Evolutionary conservation across 345 rosid species (phyloP), one percentile per base, ranked within the genome.

Genomic region (Gossypium mustelinum): DNA sequence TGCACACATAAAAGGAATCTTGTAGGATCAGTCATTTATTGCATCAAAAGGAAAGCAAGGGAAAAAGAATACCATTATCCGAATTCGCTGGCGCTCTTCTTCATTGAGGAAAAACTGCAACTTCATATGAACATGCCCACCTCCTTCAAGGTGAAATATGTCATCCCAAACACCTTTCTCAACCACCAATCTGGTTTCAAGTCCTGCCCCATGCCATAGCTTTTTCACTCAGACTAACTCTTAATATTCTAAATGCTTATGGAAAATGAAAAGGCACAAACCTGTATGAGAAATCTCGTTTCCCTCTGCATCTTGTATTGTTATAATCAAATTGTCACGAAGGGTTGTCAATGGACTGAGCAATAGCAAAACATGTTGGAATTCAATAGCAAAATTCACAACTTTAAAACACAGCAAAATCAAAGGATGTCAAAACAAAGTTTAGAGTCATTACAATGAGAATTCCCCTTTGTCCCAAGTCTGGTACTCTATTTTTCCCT

Each of bases 101-200:
- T 94, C 97, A 16, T 82, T 92, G 66, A 92, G 95, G 78, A 88
- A 64, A 82, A 94, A 92, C 80, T 81, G 93, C 88, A 94, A 69
- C 84, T 86, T 91, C 93, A 94, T 66, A 34, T 85, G 92, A 73
- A 91, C 86, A 62, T 82, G 79, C 64, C 98, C 92, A 29, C 92
- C 89, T 75, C 91, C 97, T 81, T 91, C 87, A 41, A 91, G 81
- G 50, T 74, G 81, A 86, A 94, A 80, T 9, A 75, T 74, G 64
- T 89, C 65, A 61, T 59, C 63, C 63, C 63, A 59, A 59, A 59
- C 63, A 59, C 63, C 63, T 59, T 59, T 59, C 63, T 59, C 63
- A 59, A 94, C 86, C 20, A 94, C 87, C 81, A 87, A 75, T 81
- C 84, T 92, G 39, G 91, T 89, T 11, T 59, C 63, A 59, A 59